Base-by-base conservation (phyloP, 2,329 filamentous ascomycete genomes). In the Curvularia lunata region DNA sequence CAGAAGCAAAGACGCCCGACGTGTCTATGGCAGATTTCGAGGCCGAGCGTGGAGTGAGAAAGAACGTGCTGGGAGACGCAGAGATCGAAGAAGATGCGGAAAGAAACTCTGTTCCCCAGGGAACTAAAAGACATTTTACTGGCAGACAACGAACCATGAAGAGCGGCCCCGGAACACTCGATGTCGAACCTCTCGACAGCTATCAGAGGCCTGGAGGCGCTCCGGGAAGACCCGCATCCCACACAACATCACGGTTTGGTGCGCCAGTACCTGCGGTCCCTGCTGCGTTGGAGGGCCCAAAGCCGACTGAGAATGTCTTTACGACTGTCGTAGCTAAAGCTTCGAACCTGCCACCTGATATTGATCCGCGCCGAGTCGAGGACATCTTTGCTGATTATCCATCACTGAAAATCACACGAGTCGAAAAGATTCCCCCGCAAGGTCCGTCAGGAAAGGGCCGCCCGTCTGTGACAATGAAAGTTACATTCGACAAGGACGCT, bases 121-220 rank as follows among this genome's bases (percentile, higher is more conserved):
- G 70, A 27, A 65, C 60, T 21, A 74, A 70, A 52, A 58, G 72
- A 30, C 72, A 73, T 48, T 74, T 73, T 43, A 72, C 71, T 10
- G 67, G 64, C 10, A 58, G 71, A 38, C 60, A 67, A 40, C 60
- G 67, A 13, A 70, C 68, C 10, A 73, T 65, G 65, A 74, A 72
- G 63, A 73, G 69, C 56, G 72, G 72, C 8, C 72, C 72, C 10
- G 72, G 72, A 9, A 75, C 72, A 13, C 67, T 75, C 42, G 66
- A 69, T 51, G 32, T 61, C 8, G 68, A 69, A n/a, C 61, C 65
- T 25, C 59, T 67, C 45, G 65, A 70, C 28, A 61, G 64, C 19
- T 69, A 65, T 49, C 30, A 42, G 23, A 63, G 65, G 56, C 57
- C 50, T 32, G 51, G 52, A n/a, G 58, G n/a, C 18, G 30, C 46